phyloP scores from a whole-genome alignment of 2,329 filamentous ascomycete species.

The Chaetomium globosum region DNA sequence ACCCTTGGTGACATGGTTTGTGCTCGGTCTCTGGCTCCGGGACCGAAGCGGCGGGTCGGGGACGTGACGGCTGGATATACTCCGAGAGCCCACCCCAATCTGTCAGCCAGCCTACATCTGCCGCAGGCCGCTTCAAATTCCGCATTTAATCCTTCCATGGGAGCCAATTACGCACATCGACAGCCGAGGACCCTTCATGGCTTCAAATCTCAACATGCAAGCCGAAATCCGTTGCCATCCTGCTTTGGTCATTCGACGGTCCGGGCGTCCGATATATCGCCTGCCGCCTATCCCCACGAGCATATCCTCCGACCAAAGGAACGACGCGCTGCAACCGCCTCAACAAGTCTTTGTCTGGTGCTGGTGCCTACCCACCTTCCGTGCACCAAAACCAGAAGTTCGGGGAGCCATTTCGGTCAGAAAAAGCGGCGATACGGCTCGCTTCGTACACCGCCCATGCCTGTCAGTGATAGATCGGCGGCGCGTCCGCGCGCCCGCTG shows the following conservation, averaged over 20 bases:
- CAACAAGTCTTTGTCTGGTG: neutral
- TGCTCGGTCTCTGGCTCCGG: constrained; percentile 21
- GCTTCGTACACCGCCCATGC: neutral
- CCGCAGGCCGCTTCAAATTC: constrained; percentile 4
- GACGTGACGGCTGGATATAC: constrained; percentile 11
- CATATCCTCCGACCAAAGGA: neutral
- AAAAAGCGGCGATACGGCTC: neutral
- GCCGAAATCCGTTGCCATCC: neutral
- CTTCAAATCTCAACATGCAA: neutral
- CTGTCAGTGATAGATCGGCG: neutral
- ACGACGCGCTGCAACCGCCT: constrained; percentile 5
- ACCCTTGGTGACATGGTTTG: neutral
- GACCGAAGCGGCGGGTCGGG: constrained; percentile 33
- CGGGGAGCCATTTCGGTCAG: neutral
- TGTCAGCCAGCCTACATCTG: neutral
- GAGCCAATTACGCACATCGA: constrained; percentile 1
- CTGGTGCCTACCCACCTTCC: neutral
- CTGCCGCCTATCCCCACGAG: neutral
- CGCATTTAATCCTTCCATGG: neutral
- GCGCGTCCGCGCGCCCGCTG: neutral
- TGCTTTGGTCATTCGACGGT: neutral
- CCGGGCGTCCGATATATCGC: neutral
- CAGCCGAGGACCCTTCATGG: neutral
- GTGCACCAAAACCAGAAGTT: neutral
- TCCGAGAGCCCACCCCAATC: constrained; percentile 14